Base-by-base conservation (phyloP, 2,329 filamentous ascomycete genomes). In the Claviceps maximensis region DNA sequence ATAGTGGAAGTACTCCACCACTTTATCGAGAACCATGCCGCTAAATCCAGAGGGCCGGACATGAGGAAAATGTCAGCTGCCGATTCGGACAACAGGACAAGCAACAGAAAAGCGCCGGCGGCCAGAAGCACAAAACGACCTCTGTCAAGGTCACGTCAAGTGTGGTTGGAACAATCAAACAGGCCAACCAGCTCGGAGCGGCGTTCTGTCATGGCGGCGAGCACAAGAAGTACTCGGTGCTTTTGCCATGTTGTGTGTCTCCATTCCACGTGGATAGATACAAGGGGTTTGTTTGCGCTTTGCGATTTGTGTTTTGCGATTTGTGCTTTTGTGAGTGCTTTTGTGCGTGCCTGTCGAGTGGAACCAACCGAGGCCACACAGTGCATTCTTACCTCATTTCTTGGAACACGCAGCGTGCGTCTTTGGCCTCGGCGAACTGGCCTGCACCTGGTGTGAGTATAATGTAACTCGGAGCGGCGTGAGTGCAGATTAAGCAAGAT, bases 1-100 rank as follows among this genome's bases (percentile, higher is more conserved):
- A 72, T 89, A 90, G 65, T 89, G 86, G 57, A 89, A 83, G 69
- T 90, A 91, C 69, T 90, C 85, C 66, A 83, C 86, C 33, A 90
- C 82, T 65, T 88, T 89, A 66, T 90, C 86, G 2, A 91, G 79
- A 6, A 89, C 79, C 51, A 84, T 72, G 58, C 81, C 84, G 68
- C 85, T 89, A 65, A 60, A 33, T 52, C 46, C n/a, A 7, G n/a
- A 47, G n/a, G 25, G 9, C 4, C 23, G 17, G 57, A n/a, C n/a
- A 42, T n/a, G n/a, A 47, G 49, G n/a, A 45, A 46, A 42, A 49
- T 21, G 51, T 54, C 52, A 55, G 54, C 49, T 54, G 54, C 54
- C 41, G 19, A 31, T 33, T 52, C 49, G 31, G 31, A 27, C 27
- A 53, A 40, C 44, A 51, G 45, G 19, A 3, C 21, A 33, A 29